Percentiles rank a stretch among this genome's conserved stretches.
Evolutionary conservation across 495 filamentous ascomycete species (phyloP).

Genomic region (Glonium stellatum): DNA sequence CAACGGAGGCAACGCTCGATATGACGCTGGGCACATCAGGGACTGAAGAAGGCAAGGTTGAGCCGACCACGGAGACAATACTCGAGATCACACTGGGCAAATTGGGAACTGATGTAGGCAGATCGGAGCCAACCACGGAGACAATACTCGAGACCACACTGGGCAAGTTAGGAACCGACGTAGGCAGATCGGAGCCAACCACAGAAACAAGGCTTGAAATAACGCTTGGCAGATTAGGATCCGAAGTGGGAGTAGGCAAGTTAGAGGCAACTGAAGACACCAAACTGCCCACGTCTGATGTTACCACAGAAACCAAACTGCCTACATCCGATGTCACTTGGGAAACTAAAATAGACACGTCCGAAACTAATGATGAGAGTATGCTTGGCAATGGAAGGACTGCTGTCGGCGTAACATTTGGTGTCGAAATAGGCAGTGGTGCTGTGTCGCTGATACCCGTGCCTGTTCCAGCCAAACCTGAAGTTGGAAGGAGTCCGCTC

Average conservation of each 20-base stretch:
- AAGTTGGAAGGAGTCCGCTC: not conserved
- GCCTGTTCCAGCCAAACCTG: constrained; percentile 1
- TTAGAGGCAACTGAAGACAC: constrained; percentile 19
- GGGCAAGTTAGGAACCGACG: too few relatives aligned
- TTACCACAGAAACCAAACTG: constrained; percentile 10
- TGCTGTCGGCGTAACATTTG: constrained; percentile 3
- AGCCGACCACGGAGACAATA: not conserved
- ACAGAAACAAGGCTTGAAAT: constrained; percentile 8
- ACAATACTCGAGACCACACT: constrained; percentile 14
- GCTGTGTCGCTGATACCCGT: not conserved
- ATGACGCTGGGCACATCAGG: not conserved
- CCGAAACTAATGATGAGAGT: constrained; percentile 9
- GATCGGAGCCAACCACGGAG: constrained; percentile 12
- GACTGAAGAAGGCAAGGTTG: not conserved
- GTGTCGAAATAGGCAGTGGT: not conserved
- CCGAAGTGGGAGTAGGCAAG: constrained; percentile 10
- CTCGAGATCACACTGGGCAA: not conserved
- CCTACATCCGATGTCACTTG: constrained; percentile 11
- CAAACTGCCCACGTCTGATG: constrained; percentile 19
- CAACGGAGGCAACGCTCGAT: constrained; percentile 20
- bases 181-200: not conserved
- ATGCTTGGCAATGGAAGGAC: not conserved
- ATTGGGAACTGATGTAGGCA: too few relatives aligned
- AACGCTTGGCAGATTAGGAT: constrained; percentile 12
- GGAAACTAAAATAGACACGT: constrained; percentile 9